Evolutionary conservation across 2,329 filamentous ascomycete genomes (phyloP), one percentile per base, ranked within the genome.

Genomic region (Diplodia sapinea): DNA sequence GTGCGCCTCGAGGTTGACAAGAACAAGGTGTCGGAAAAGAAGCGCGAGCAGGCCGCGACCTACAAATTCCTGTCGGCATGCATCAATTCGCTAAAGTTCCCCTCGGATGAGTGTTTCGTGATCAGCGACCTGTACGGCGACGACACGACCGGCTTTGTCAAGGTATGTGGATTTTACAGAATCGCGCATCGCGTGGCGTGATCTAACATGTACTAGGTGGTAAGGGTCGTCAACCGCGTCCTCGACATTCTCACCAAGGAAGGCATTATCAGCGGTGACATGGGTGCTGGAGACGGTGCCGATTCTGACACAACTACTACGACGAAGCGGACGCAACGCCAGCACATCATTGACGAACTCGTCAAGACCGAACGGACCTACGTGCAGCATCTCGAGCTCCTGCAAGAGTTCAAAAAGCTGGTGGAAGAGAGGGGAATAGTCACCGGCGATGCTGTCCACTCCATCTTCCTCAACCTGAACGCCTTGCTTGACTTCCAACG

Each of bases 321-420:
- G 29, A 83, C 80, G 65, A 88, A 89, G 57, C 87, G 89, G 67
- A 88, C 88, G 1, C 87, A 92, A 76, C 90, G 93, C 71, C 92
- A 97, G 74, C 91, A 97, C 78, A 93, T 98, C 69, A 87, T 99
- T 52, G 89, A 91, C 74, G 95, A 99, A 79, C 82, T 99, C 56
- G 91, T 99, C 67, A 92, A 94, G 73, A 98, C 94, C 1, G 95
- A 99, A 80, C 89, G 95, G 70, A 97, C 97, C 80, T 99, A 99
- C 73, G 95, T 98, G 4, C 94, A 98, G 78, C 95, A 99, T 82
- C 82, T 99, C 65, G 94, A 98, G 78, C 94, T 97, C 72, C 80
- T 99, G 43, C 93, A 98, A 77, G 90, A 94, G 61, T 86, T 98
- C 75, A 98, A 97, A 81, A 94, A 92, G 80, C 88, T 90, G 29